Conservation (phyloP, 805 yeast genomes). For the Lachancea sp. region DNA sequence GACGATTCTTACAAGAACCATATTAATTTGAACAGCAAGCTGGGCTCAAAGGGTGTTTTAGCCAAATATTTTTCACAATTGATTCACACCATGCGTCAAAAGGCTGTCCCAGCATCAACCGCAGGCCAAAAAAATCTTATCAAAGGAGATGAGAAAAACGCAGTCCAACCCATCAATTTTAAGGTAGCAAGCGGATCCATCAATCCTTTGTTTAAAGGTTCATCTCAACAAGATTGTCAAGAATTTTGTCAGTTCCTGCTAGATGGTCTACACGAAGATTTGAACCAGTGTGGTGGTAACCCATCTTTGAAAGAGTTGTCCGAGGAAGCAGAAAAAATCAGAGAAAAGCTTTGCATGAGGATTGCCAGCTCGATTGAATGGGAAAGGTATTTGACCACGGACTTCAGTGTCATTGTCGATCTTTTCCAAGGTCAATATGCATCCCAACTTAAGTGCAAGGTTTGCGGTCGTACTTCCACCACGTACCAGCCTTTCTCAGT, state of each 20-base stretch:
- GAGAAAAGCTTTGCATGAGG: conserved; percentile 70
- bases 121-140: neutral
- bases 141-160: conserved; percentile 31
- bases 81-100: conserved; percentile 46
- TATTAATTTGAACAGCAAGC: conserved; percentile 62
- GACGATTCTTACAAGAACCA: conserved; percentile 54
- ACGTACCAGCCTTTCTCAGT: conserved; percentile 80
- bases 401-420: conserved; percentile 74
- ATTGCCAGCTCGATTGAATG: conserved; percentile 85
- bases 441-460: conserved; percentile 67
- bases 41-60: conserved; percentile 77
- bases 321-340: conserved; percentile 60
- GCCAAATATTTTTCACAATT: conserved; percentile 63
- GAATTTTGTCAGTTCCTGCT: conserved; percentile 83
- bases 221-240: conserved; percentile 88
- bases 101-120: conserved; percentile 12
- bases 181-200: conserved; percentile 62
- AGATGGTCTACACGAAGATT: conserved; percentile 88
- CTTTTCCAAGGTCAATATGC: conserved; percentile 84
- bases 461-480: conserved; percentile 72
- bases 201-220: conserved; percentile 71
- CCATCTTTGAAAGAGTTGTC: conserved; percentile 53
- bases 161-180: conserved; percentile 56
- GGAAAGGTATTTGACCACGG: conserved; percentile 77
- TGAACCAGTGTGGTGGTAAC: conserved; percentile 59